A percentile compares a stretch with the other conserved stretches of the same genome.
phyloP scores from a whole-genome alignment of 1,284 basidiomycete species.

The Paramarasmius palmivorus region DNA sequence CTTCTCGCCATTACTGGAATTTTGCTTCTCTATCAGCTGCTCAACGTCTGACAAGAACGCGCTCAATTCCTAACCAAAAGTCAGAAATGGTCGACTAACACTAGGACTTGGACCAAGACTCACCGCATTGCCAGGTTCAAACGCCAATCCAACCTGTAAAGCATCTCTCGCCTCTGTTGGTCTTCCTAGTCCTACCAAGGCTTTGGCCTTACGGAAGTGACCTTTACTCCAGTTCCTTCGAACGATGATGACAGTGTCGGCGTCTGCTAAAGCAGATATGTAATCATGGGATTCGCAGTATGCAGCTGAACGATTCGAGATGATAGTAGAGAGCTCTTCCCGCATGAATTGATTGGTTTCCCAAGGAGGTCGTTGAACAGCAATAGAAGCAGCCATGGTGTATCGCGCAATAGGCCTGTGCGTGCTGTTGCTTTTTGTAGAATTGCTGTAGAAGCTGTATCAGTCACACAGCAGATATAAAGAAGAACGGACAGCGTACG shows the following conservation, averaged over 20 bases:
- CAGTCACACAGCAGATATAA: constrained; percentile 7
- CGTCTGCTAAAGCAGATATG: constrained; percentile 86
- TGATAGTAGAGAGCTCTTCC: constrained; percentile 86
- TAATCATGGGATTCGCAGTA: constrained; percentile 78
- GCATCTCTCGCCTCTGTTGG: constrained; percentile 83
- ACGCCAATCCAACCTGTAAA: constrained; percentile 81
- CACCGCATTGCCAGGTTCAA: constrained; percentile 84
- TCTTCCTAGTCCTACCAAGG: constrained; percentile 75
- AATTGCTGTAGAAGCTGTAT: constrained; percentile 47
- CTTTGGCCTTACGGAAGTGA: constrained; percentile 91
- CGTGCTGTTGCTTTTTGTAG: constrained; percentile 76
- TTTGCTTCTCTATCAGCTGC: constrained; percentile 13
- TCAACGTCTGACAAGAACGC: constrained; percentile 32
- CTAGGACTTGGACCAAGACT: constrained; percentile 22
- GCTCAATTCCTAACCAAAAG: constrained; percentile 27
- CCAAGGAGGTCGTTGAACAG: constrained; percentile 87
- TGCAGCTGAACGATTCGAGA: constrained; percentile 92
- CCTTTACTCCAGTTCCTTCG: constrained; percentile 94
- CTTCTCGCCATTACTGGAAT: no score
- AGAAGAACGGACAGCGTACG: constrained; percentile 41
- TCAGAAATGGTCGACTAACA: not conserved
- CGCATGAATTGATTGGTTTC: constrained; percentile 81
- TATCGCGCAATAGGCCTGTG: constrained; percentile 84
- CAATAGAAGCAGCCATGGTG: constrained; percentile 81
- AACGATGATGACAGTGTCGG: constrained; percentile 85